Conservation (phyloP, 495 filamentous ascomycete species). For the Trichoderma erinaceum region DNA sequence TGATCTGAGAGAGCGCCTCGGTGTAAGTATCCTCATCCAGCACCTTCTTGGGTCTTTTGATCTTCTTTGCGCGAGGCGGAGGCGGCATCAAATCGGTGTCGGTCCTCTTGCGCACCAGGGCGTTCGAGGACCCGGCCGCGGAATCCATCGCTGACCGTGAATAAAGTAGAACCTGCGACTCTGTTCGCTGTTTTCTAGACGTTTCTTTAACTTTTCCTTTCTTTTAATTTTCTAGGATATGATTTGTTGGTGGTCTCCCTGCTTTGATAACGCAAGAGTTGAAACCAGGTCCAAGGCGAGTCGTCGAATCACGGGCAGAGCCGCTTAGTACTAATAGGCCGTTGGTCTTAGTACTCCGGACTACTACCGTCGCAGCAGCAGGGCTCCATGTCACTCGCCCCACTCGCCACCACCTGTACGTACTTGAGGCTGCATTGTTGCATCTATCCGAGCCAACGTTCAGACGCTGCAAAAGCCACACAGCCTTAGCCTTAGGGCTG, state of each 20-base stretch:
- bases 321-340: neutral
- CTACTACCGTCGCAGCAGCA: neutral
- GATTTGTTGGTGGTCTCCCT: no score
- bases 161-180: neutral
- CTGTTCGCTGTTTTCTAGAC: no score
- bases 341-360: neutral
- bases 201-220: no score
- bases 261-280: no score
- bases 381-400: neutral
- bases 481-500: neutral
- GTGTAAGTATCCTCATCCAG: slow-evolving; percentile 95
- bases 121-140: slow-evolving; percentile 25
- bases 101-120: slow-evolving; percentile 57
- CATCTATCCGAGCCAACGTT: neutral
- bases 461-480: neutral
- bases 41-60: slow-evolving; percentile 84
- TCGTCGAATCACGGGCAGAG: neutral
- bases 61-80: slow-evolving; percentile 80
- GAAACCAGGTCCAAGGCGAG: neutral
- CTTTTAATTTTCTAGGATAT: no score
- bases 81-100: slow-evolving; percentile 83
- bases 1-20: slow-evolving; percentile 84
- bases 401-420: neutral
- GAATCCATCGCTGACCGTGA: slow-evolving; percentile 27
- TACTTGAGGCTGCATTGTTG: neutral